Conservation (phyloP, 169 alveolate species). For the Plasmodium relictum region DNA sequence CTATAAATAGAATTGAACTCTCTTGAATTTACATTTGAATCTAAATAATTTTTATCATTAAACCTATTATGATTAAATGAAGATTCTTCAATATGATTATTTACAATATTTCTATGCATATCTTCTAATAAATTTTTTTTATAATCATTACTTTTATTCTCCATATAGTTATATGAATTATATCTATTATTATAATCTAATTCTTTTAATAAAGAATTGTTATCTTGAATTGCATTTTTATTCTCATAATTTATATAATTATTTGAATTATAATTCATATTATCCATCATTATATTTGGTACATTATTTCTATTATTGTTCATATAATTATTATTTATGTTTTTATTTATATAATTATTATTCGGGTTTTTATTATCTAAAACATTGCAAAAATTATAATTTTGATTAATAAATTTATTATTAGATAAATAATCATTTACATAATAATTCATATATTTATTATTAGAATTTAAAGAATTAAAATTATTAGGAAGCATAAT, state of each 20-base stretch:
- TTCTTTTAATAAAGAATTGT: too few relatives aligned
- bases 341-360: conserved; percentile 3
- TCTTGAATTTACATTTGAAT: too few relatives aligned
- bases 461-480: neutral
- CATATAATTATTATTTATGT: neutral
- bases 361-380: neutral
- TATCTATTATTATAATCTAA: too few relatives aligned
- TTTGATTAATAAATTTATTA: neutral
- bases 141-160: too few relatives aligned
- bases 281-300: neutral
- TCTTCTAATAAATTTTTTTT: too few relatives aligned
- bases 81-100: too few relatives aligned
- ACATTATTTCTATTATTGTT: neutral
- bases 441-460: conserved; percentile 3
- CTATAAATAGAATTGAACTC: too few relatives aligned
- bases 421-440: neutral
- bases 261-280: neutral
- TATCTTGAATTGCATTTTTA: neutral
- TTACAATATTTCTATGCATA: too few relatives aligned
- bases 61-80: too few relatives aligned
- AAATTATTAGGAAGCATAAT: neutral
- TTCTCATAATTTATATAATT: neutral
- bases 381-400: neutral
- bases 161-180: too few relatives aligned
- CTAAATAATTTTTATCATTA: too few relatives aligned